Conservation (phyloP, 2,329 filamentous ascomycete species). For the Aspergillus sp. region DNA sequence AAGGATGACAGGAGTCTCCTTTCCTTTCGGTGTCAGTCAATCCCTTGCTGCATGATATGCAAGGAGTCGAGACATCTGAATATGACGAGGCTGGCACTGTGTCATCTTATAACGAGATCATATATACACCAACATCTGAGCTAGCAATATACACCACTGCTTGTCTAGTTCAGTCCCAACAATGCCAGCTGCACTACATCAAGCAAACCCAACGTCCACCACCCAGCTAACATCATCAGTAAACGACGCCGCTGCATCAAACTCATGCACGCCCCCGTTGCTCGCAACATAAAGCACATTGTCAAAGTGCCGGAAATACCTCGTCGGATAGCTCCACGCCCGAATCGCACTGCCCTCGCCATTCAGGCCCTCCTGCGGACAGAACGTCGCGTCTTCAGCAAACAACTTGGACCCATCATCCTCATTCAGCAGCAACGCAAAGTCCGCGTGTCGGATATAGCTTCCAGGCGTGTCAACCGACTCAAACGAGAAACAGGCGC, state of each 20-base stretch:
- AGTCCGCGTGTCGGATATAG: slow-evolving; percentile 59
- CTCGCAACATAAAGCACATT: slow-evolving; percentile 51
- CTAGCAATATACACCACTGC: too few species aligned
- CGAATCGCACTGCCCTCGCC: slow-evolving; percentile 55
- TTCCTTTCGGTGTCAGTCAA: too few species aligned
- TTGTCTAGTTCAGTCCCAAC: too few species aligned
- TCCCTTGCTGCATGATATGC: too few species aligned
- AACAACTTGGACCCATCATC: slow-evolving; percentile 59
- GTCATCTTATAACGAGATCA: too few species aligned
- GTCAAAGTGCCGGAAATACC: slow-evolving; percentile 57
- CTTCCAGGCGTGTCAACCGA: slow-evolving; percentile 58
- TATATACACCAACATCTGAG: too few species aligned
- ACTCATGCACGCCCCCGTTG: slow-evolving; percentile 57
- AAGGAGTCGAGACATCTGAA: too few species aligned
- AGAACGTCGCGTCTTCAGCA: slow-evolving; percentile 64
- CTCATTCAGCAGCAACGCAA: slow-evolving; percentile 50
- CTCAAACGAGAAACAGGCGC: slow-evolving; percentile 62
- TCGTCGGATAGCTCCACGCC: slow-evolving; percentile 61
- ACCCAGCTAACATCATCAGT: slow-evolving; percentile 58
- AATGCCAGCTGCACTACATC: too few species aligned
- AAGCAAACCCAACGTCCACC: neutral
- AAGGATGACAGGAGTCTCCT: too few species aligned
- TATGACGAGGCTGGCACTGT: too few species aligned
- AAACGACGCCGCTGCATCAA: slow-evolving; percentile 52
- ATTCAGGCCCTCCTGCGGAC: slow-evolving; percentile 53